Conservation (phyloP, 805 yeast species). For the Ascoidea asiatica region DNA sequence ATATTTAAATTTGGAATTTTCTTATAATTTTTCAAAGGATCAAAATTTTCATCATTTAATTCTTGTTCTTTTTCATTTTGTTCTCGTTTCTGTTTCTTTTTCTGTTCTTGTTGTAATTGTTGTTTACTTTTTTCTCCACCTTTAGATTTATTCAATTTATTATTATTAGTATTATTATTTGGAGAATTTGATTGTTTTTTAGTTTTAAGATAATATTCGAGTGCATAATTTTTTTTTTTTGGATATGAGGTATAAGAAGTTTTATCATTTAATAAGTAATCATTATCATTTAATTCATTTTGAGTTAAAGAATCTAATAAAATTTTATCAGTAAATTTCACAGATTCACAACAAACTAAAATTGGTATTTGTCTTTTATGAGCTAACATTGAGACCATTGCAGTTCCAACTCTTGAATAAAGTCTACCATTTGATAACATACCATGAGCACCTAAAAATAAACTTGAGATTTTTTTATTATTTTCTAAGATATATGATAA, state of each 20-base stretch:
- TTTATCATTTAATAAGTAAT: conserved; percentile 38
- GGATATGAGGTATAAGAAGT: conserved; percentile 33
- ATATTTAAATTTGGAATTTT: conserved; percentile 39
- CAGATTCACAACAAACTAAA: conserved; percentile 86
- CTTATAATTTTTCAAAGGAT: conserved; percentile 15
- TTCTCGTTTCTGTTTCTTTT: conserved; percentile 11
- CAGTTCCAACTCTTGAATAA: conserved; percentile 90
- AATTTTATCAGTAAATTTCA: conserved; percentile 89
- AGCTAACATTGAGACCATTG: conserved; percentile 84
- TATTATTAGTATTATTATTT: conserved; percentile 17
- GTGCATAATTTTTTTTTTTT: conserved; percentile 42
- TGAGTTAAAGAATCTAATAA: conserved; percentile 92
- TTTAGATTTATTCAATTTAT: conserved; percentile 12
- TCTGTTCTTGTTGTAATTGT: conserved; percentile 11
- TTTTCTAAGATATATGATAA: conserved; percentile 71
- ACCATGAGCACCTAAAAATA: conserved; percentile 92
- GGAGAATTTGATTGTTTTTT: conserved; percentile 12
- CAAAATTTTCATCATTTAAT: conserved; percentile 16
- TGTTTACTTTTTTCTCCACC: conserved; percentile 2
- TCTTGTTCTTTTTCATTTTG: conserved; percentile 15
- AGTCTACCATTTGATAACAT: conserved; percentile 91
- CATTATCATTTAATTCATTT: conserved; percentile 79
- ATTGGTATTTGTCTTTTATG: conserved; percentile 85
- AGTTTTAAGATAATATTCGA: conserved; percentile 43
- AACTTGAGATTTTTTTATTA: conserved; percentile 58